Evolutionary conservation across 1,139 yeast species (phyloP).

Genomic region (Kodamaea arcana): DNA sequence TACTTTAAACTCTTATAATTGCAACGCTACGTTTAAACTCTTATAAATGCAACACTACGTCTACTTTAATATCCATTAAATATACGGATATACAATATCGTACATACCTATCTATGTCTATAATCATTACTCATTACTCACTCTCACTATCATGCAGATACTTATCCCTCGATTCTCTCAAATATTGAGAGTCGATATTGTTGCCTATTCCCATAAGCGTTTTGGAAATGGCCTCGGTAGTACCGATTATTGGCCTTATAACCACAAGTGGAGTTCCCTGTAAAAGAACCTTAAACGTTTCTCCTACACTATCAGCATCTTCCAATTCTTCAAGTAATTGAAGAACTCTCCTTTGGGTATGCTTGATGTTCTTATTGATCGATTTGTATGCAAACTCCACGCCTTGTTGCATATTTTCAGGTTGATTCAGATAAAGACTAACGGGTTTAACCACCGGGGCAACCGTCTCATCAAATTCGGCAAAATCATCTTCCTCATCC

Average conservation of each 20-base stretch:
- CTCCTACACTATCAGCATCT: slow-evolving; percentile 60
- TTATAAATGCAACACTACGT: too few species aligned
- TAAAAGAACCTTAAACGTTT: slow-evolving; percentile 64
- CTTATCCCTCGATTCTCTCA: slow-evolving; percentile 35
- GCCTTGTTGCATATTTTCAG: slow-evolving; percentile 67
- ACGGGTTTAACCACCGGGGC: slow-evolving; percentile 38
- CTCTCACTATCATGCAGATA: slow-evolving; percentile 9
- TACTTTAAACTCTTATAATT: too few species aligned
- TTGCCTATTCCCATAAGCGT: slow-evolving; percentile 82
- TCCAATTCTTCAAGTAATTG: slow-evolving; percentile 59
- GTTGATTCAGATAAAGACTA: slow-evolving; percentile 85
- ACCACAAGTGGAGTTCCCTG: slow-evolving; percentile 77
- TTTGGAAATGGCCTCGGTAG: slow-evolving; percentile 84
- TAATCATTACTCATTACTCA: background rate
- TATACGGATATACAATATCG: too few species aligned
- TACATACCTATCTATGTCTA: background rate
- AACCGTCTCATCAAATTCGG: slow-evolving; percentile 10
- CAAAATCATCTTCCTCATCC: slow-evolving; percentile 15
- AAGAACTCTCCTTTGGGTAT: slow-evolving; percentile 62
- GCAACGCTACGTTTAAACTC: too few species aligned
- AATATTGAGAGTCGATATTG: slow-evolving; percentile 61
- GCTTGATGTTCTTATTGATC: slow-evolving; percentile 60
- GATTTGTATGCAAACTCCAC: slow-evolving; percentile 67
- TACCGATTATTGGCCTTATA: slow-evolving; percentile 85
- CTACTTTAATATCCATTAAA: too few species aligned